These are phyloP conservation scores for Mangifera indica DNA, from an alignment of 345 rosid genomes.

Conservation along the genomic window DNA sequence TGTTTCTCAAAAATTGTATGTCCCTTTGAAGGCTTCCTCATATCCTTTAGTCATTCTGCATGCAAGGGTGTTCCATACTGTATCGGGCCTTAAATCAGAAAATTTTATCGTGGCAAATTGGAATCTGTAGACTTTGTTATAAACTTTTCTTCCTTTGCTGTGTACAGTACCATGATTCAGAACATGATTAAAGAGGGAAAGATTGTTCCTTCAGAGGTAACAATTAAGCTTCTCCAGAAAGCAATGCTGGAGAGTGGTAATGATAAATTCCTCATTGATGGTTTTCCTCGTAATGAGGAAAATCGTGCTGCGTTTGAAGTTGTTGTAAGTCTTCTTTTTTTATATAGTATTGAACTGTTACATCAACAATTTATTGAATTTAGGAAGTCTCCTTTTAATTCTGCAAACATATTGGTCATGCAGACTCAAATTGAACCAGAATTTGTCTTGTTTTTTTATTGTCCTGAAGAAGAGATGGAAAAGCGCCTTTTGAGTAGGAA, in stretches of 20 bases:
- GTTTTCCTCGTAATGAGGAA: constrained; percentile 85
- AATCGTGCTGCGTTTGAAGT: constrained; percentile 67
- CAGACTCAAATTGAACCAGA: constrained; percentile 67
- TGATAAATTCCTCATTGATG: constrained; percentile 73
- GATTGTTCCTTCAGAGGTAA: constrained; percentile 86
- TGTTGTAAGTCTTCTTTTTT: constrained; percentile 45
- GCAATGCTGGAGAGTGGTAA: constrained; percentile 60
- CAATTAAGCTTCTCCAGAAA: constrained; percentile 71
- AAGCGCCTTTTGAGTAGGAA: constrained; percentile 60
- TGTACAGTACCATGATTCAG: constrained; percentile 60
- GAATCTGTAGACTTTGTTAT: neutral
- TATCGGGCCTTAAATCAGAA: constrained; percentile 9
- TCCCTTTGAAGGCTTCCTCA: neutral
- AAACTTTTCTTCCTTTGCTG: neutral
- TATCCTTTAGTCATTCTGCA: neutral
- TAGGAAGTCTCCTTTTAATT: neutral
- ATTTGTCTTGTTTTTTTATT: constrained; percentile 57
- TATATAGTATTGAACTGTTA: neutral
- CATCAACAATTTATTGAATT: constrained; percentile 5
- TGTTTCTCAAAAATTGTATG: neutral
- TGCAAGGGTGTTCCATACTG: neutral
- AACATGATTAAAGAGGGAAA: constrained; percentile 67
- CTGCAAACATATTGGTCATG: constrained; percentile 19
- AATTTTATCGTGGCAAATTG: neutral
- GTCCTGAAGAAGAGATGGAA: constrained; percentile 66